phyloP scores from a whole-genome alignment of 1,284 basidiomycete genomes.

The Pholiota adiposa region DNA sequence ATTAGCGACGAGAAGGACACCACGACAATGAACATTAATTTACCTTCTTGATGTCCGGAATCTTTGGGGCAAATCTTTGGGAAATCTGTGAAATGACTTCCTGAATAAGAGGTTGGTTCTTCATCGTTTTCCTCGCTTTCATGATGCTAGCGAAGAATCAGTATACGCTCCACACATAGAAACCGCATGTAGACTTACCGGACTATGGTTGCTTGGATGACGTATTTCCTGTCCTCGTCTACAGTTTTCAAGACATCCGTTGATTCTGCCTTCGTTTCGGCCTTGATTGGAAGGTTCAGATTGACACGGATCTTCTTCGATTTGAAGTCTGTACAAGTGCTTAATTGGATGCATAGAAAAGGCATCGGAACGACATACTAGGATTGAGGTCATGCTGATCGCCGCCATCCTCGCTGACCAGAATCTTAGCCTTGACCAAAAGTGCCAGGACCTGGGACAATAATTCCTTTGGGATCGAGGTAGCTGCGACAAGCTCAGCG shows the following conservation, averaged over 20 bases:
- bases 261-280: conserved; percentile 92
- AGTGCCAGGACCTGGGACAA: conserved; percentile 83
- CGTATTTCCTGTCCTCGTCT: conserved; percentile 97
- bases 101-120: conserved; percentile 93
- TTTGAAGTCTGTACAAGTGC: conserved; percentile 75
- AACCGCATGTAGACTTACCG: conserved; percentile 54
- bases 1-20: background rate
- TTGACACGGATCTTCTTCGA: conserved; percentile 97
- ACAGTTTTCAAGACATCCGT: conserved; percentile 94
- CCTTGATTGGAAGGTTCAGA: conserved; percentile 93
- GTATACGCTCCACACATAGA: conserved; percentile 9
- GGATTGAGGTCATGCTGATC: conserved; percentile 93
- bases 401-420: conserved; percentile 83
- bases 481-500: conserved; percentile 82
- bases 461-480: conserved; percentile 81
- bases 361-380: conserved; percentile 60
- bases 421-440: conserved; percentile 89
- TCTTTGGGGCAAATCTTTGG: conserved; percentile 87
- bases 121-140: conserved; percentile 98
- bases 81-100: conserved; percentile 95
- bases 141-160: conserved; percentile 71
- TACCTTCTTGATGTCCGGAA: conserved; percentile 92
- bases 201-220: conserved; percentile 98
- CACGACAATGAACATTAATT: conserved; percentile 15
- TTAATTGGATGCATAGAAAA: background rate